A percentile compares a stretch with the other conserved stretches of the same genome.
These are phyloP conservation scores for Fraxinus pennsylvanica DNA, from an alignment of 257 asterid genomes.

Conservation along the genomic window DNA sequence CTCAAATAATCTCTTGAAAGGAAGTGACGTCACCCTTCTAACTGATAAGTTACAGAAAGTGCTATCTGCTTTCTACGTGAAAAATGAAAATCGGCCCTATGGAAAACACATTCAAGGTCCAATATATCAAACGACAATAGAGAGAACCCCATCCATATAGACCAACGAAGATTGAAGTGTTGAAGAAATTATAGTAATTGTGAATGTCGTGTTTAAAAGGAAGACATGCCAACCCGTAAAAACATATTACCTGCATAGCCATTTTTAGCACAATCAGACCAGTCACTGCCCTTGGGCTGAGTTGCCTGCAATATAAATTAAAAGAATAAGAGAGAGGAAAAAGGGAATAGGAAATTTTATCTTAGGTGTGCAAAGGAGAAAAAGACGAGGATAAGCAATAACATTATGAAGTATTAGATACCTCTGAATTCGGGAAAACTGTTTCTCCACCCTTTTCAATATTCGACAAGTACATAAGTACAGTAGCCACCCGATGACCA, in stretches of 20 bases:
- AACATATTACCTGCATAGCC: conserved; percentile 59
- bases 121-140: neutral
- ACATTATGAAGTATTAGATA: conserved; percentile 14
- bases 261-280: conserved; percentile 69
- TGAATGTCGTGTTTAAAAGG: neutral
- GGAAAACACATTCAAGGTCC: neutral
- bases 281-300: conserved; percentile 57
- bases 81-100: neutral
- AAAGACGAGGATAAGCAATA: neutral
- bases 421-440: conserved; percentile 58
- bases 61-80: neutral
- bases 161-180: neutral
- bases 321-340: neutral
- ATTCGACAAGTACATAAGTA: conserved; percentile 67
- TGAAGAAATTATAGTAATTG: neutral
- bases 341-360: neutral
- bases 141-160: neutral
- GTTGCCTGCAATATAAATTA: conserved; percentile 30
- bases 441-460: conserved; percentile 75
- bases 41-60: neutral
- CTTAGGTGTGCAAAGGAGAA: neutral
- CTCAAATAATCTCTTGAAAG: neutral
- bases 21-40: neutral
- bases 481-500: conserved; percentile 73
- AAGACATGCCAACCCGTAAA: neutral